phyloP scores from a whole-genome alignment of 2,329 filamentous ascomycete species.

The Keithomyces neogunnii region DNA sequence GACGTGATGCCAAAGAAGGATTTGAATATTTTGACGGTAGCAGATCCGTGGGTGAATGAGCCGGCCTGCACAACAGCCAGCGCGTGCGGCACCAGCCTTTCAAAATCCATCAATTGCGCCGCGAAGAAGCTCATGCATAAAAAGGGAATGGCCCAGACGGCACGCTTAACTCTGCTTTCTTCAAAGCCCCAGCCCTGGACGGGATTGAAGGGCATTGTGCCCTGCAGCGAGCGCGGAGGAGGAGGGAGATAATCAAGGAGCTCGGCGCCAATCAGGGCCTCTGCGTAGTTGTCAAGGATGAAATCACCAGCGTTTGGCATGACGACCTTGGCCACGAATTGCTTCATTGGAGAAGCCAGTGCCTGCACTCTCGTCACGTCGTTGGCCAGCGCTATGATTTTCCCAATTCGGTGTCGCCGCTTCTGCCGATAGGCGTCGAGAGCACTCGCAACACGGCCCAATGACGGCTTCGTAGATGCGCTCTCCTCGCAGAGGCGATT shows the following conservation, averaged over 20 bases:
- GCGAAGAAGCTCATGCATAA: no score
- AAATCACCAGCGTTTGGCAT: background rate
- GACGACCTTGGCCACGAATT: background rate
- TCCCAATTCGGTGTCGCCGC: background rate
- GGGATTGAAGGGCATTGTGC: background rate
- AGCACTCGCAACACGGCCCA: background rate
- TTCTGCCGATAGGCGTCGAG: background rate
- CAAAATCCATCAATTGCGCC: no score
- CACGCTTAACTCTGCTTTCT: background rate
- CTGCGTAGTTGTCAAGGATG: background rate
- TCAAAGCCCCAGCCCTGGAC: background rate
- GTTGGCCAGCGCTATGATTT: background rate
- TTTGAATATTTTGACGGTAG: background rate
- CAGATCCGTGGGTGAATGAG: background rate
- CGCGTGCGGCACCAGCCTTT: background rate
- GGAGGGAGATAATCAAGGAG: background rate
- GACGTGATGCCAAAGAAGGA: background rate
- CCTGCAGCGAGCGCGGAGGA: background rate
- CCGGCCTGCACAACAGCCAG: background rate
- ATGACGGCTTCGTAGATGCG: no score
- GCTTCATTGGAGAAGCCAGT: background rate
- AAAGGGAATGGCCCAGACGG: no score
- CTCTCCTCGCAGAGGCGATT: no score
- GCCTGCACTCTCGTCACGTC: background rate
- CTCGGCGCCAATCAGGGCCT: background rate